Evolutionary conservation across 352 stramenopile species (phyloP), one percentile per base, ranked within the genome.

Genomic region (Pythium insidiosum): DNA sequence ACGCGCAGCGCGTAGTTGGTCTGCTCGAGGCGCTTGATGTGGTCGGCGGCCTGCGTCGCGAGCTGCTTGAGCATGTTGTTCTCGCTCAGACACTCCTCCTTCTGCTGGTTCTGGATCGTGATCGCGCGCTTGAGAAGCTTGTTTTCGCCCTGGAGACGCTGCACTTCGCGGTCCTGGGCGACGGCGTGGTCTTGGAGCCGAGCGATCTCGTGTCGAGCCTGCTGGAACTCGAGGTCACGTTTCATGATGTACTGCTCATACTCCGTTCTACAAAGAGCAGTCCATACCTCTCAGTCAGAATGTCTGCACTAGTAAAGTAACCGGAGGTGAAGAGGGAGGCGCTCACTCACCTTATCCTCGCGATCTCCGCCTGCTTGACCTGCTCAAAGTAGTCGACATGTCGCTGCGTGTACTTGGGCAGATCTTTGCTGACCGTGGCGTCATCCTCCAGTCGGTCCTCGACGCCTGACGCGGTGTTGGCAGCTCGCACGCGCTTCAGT

Each of bases 301-400:
- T n/a, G n/a, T n/a, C n/a, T n/a, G n/a, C n/a, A n/a, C n/a, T n/a
- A n/a, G n/a, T n/a, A n/a, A n/a, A n/a, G n/a, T n/a, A n/a, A n/a
- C n/a, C n/a, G n/a, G n/a, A n/a, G n/a, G n/a, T n/a, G n/a, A n/a
- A n/a, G n/a, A n/a, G n/a, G n/a, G n/a, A n/a, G n/a, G n/a, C n/a
- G 9, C 28, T 33, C 28, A 5, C 34, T 25, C 37, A 79, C 60
- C 71, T 71, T 64, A 94, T 75, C 50, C 81, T 73, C 25, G 64
- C 66, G 31, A 88, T 75, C 43, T 91, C 81, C 24, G 75, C 73
- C 45, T 85, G 76, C 50, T 94, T 90, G 26, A 80, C 61, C 45
- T 91, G 78, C 50, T 94, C 81, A 55, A 94, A 85, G 66, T 85
- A 94, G 40, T 91, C 81, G 18, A 94, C 76, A 30, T 94, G 81